These are phyloP conservation scores for Draba incana DNA, from an alignment of 345 rosid genomes.

Conservation along the genomic window DNA sequence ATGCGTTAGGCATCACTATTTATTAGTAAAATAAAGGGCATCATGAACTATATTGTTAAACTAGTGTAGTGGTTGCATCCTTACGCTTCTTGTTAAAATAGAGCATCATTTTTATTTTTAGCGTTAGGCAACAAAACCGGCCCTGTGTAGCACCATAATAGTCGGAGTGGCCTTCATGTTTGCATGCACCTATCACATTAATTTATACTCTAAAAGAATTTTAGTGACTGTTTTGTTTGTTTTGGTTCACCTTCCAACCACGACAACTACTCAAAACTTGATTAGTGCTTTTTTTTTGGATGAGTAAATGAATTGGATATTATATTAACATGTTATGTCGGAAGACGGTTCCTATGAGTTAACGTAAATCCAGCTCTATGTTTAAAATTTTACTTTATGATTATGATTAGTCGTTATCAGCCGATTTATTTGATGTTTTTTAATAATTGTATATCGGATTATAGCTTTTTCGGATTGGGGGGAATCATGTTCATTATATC, in stretches of 20 bases:
- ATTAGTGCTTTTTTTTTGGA: slow-evolving; percentile 12
- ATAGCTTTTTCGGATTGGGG: slow-evolving; percentile 30
- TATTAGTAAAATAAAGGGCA: too few species aligned
- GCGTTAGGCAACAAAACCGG: too few species aligned
- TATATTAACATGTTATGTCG: slow-evolving; percentile 29
- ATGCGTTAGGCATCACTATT: too few species aligned
- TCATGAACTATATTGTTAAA: too few species aligned
- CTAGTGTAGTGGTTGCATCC: too few species aligned
- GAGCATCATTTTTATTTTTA: too few species aligned
- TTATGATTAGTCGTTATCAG: slow-evolving; percentile 29
- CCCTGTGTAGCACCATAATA: neutral
- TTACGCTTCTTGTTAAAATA: too few species aligned
- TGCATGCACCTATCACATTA: slow-evolving; percentile 1
- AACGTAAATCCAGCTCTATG: slow-evolving; percentile 16
- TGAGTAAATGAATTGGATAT: slow-evolving; percentile 28
- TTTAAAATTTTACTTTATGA: neutral
- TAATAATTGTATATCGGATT: slow-evolving; percentile 13
- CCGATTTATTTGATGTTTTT: slow-evolving; percentile 4
- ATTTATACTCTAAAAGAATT: neutral
- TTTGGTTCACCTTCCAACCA: slow-evolving; percentile 20
- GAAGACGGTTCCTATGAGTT: slow-evolving; percentile 31
- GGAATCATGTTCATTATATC: slow-evolving; percentile 37
- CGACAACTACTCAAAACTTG: slow-evolving; percentile 20
- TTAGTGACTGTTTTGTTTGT: neutral
- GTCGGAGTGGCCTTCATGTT: neutral